phyloP scores from a whole-genome alignment of 2,329 filamentous ascomycete genomes.

The Hirsutella thompsonii region DNA sequence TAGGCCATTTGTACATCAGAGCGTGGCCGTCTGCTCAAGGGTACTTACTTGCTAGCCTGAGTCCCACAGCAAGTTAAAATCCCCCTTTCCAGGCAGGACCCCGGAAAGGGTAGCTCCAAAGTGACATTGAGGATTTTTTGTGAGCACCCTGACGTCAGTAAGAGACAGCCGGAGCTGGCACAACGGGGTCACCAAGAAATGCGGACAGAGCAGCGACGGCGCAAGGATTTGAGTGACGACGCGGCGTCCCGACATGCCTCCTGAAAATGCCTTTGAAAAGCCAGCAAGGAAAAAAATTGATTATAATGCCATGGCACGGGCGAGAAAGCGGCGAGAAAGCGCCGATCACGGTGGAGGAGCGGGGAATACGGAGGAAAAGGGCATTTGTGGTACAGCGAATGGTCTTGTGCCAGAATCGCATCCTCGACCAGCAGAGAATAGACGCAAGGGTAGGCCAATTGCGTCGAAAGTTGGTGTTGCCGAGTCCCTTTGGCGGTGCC shows the following conservation, averaged over 20 bases:
- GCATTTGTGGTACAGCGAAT: conserved; percentile 9
- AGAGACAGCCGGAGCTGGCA: neutral
- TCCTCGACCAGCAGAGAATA: conserved; percentile 3
- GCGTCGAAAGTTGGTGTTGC: neutral
- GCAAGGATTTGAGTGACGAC: too few relatives aligned
- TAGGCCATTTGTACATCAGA: too few relatives aligned
- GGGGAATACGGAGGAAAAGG: conserved; percentile 4
- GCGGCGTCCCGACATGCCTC: too few relatives aligned
- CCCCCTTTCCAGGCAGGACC: neutral
- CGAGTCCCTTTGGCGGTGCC: conserved; percentile 2
- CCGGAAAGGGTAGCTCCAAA: neutral
- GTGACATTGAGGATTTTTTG: neutral
- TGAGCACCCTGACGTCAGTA: neutral
- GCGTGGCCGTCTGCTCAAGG: neutral
- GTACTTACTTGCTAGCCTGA: neutral
- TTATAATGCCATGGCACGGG: too few relatives aligned
- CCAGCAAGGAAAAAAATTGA: too few relatives aligned
- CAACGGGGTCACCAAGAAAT: too few relatives aligned
- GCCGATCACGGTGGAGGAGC: neutral
- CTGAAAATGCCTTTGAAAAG: too few relatives aligned
- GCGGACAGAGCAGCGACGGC: too few relatives aligned
- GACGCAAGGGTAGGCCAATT: neutral
- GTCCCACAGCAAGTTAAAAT: too few relatives aligned
- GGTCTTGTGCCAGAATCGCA: conserved; percentile 14
- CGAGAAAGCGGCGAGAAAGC: too few relatives aligned